Base-by-base conservation (phyloP, 2,329 filamentous ascomycete genomes). In the Cordyceps farinosa region DNA sequence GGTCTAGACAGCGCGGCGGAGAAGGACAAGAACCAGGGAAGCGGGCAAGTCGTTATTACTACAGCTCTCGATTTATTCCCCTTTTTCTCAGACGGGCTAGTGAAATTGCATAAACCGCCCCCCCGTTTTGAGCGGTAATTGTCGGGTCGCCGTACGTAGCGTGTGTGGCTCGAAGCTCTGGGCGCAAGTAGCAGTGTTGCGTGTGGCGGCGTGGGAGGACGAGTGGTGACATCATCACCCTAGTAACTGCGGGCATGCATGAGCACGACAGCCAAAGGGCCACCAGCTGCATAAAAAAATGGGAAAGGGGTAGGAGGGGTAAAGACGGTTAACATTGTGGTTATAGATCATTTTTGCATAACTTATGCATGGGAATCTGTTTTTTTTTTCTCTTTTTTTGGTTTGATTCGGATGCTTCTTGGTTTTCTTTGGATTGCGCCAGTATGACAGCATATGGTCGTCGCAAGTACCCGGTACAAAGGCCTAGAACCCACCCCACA, bases 171-270 rank as follows among this genome's bases (percentile, higher is more conserved):
- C n/a, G 38, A 27, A 42, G 45, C 36, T 29, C 22, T 42, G 52
- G 34, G 5, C 30, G 34, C 13, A 53, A 53, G 17, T 2, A 44
- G n/a, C 30, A 45, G 55, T 15, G 22, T 17, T 54, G 53, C n/a
- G 3, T 56, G 51, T 55, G 52, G 42, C 51, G 60, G 27, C 30
- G 3, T 34, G 38, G 10, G 27, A 5, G 10, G 32, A n/a, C 11
- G 22, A 63, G 67, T 74, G 68, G 70, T 75, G 73, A 75, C 73
- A 72, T 75, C 73, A 75, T 74, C 65, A 61, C 58, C 58, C 59
- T 52, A 60, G 65, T 63, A 64, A 68, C 66, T 64, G 40, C 40
- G 42, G 47, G 54, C 55, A 52, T 45, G 54, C 45, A 40, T 1
- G 4, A 17, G n/a, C 42, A 38, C 36, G 5, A 13, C 27, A 11